Evolutionary conservation across 441 rosid species (phyloP).

Genomic region (Oxalis stricta): DNA sequence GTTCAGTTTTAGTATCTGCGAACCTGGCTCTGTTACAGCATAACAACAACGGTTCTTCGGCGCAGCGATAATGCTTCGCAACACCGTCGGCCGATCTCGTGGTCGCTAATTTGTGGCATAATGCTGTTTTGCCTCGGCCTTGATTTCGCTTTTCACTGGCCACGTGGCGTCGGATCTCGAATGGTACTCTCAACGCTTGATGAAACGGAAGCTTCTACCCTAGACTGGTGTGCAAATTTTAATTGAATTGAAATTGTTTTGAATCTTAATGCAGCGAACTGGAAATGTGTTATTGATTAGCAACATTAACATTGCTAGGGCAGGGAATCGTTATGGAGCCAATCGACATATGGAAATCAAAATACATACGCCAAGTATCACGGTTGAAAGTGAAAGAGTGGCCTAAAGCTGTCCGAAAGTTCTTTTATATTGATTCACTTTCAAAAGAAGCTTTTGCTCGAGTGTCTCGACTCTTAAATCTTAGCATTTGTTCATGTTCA

Average conservation of each 20-base stretch:
- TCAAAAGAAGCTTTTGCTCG: too few species aligned
- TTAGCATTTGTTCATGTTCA: too few species aligned
- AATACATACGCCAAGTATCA: slow-evolving; percentile 35
- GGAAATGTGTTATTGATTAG: neutral
- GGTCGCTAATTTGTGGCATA: slow-evolving; percentile 71
- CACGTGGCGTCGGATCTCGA: slow-evolving; percentile 91
- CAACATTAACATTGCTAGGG: slow-evolving; percentile 16
- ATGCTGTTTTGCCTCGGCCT: slow-evolving; percentile 77
- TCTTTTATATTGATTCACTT: too few species aligned
- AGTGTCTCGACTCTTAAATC: too few species aligned
- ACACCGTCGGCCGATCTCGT: slow-evolving; percentile 38
- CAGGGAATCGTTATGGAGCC: slow-evolving; percentile 33
- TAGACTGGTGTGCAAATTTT: slow-evolving; percentile 29
- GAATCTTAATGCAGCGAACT: neutral
- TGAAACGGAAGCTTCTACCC: slow-evolving; percentile 35
- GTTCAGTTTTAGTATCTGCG: slow-evolving; percentile 33
- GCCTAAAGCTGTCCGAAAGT: slow-evolving; percentile 51
- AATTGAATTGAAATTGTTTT: neutral
- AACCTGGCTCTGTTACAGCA: slow-evolving; percentile 47
- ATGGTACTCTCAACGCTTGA: slow-evolving; percentile 84
- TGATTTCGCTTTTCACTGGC: slow-evolving; percentile 85
- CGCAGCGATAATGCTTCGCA: slow-evolving; percentile 28
- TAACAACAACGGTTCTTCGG: slow-evolving; percentile 27
- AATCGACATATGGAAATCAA: slow-evolving; percentile 86
- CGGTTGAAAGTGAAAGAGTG: slow-evolving; percentile 87